A percentile compares a stretch with the other conserved stretches of the same genome.
Conservation (phyloP, 192 early-diverging fungal genomes). For the Mortierella hygrophila region DNA sequence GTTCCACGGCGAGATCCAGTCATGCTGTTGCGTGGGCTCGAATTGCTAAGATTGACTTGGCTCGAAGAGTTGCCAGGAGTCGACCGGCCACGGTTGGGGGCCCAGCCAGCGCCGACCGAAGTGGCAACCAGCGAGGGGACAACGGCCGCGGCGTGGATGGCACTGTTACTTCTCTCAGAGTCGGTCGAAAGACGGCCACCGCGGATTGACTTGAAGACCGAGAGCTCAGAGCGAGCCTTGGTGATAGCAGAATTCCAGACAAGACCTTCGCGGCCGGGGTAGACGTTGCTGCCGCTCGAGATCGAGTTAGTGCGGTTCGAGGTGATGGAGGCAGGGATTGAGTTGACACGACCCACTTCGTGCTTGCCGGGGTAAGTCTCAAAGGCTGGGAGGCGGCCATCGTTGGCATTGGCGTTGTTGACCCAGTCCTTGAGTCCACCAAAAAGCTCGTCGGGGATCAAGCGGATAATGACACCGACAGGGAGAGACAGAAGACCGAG, state of each 20-base stretch:
- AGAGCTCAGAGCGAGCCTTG: slow-evolving; percentile 54
- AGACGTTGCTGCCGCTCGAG: slow-evolving; percentile 31
- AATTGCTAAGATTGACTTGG: slow-evolving; percentile 33
- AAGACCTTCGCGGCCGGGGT: slow-evolving; percentile 58
- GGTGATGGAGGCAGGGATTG: slow-evolving; percentile 35
- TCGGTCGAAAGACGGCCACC: slow-evolving; percentile 55
- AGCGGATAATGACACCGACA: slow-evolving; percentile 83
- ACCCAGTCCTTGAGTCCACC: slow-evolving; percentile 44
- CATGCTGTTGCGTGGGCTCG: slow-evolving; percentile 41
- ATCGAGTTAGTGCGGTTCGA: slow-evolving; percentile 40
- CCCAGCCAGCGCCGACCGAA: slow-evolving; percentile 59
- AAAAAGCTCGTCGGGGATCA: slow-evolving; percentile 80
- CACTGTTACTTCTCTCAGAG: slow-evolving; percentile 34
- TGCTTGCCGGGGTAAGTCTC: slow-evolving; percentile 27
- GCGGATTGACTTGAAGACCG: slow-evolving; percentile 56
- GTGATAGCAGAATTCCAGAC: slow-evolving; percentile 60
- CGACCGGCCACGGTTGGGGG: slow-evolving; percentile 25
- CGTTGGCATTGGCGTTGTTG: slow-evolving; percentile 5
- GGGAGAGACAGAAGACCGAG: slow-evolving; percentile 84
- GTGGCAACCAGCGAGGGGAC: slow-evolving; percentile 56
- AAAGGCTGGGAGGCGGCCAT: slow-evolving; percentile 40
- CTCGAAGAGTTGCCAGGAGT: slow-evolving; percentile 44
- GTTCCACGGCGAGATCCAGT: slow-evolving; percentile 32
- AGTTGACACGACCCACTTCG: slow-evolving; percentile 35
- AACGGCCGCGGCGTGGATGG: slow-evolving; percentile 52